These are phyloP conservation scores for Candida taoyuanica DNA, from an alignment of 805 yeast genomes.

Conservation along the genomic window DNA sequence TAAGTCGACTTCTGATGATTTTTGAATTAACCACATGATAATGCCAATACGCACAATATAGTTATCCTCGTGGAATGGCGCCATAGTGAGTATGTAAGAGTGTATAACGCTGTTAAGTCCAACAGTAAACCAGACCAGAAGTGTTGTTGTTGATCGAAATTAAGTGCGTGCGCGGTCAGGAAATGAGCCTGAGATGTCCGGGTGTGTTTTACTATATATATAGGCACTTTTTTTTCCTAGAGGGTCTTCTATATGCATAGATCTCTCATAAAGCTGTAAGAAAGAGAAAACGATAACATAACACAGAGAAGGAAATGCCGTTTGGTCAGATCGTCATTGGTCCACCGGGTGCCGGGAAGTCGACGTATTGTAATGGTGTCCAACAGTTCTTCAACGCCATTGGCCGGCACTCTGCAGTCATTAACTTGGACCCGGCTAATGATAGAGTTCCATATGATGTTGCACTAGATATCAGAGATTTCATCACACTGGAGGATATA, in stretches of 20 bases:
- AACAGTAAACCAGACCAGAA: too few species aligned
- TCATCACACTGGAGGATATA: conserved; percentile 67
- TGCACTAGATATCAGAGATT: conserved; percentile 75
- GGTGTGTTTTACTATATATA: too few species aligned
- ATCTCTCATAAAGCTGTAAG: too few species aligned
- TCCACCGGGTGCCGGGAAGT: conserved; percentile 97
- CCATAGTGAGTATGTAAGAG: conserved; percentile 18
- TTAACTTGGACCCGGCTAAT: conserved; percentile 92
- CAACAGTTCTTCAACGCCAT: conserved; percentile 89
- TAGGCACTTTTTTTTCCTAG: too few species aligned
- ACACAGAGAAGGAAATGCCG: conserved; percentile 11
- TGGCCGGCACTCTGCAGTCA: conserved; percentile 80
- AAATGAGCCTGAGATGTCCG: neutral
- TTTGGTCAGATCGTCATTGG: conserved; percentile 94
- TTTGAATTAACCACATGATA: too few species aligned
- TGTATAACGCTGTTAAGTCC: too few species aligned
- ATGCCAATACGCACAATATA: conserved; percentile 23
- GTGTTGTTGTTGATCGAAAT: too few species aligned
- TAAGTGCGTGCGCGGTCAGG: neutral
- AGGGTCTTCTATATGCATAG: too few species aligned
- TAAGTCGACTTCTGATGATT: too few species aligned
- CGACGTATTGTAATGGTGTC: conserved; percentile 92
- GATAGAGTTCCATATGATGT: conserved; percentile 67
- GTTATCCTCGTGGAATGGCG: conserved; percentile 28
- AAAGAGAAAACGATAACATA: too few species aligned